These are phyloP conservation scores for Xylariaceae sp. DNA, from an alignment of 2,329 filamentous ascomycete genomes.

Conservation along the genomic window DNA sequence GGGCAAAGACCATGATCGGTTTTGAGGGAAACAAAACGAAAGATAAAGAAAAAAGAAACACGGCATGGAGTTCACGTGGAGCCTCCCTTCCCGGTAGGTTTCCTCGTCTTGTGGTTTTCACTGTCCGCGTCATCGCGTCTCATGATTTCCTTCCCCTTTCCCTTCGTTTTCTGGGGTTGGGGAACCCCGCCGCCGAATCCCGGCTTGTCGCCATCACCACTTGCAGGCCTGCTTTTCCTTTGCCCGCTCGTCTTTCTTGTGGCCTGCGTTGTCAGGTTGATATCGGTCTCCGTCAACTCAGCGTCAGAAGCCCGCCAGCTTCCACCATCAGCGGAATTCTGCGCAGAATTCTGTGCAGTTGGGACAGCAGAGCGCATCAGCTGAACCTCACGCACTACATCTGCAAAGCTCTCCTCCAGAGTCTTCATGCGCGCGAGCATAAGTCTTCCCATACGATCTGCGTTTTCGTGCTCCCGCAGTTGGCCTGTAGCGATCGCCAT, in stretches of 20 bases:
- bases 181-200: slow-evolving; percentile 19
- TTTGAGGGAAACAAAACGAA: not conserved
- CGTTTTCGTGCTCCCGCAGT: slow-evolving; percentile 46
- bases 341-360: slow-evolving; percentile 35
- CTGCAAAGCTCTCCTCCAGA: slow-evolving; percentile 83
- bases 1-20: not conserved
- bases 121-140: slow-evolving; percentile 36
- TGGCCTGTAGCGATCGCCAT: slow-evolving; percentile 69
- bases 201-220: slow-evolving; percentile 39
- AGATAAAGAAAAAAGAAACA: not conserved
- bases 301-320: slow-evolving; percentile 18
- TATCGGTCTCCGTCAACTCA: not conserved
- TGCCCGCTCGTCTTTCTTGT: slow-evolving; percentile 2
- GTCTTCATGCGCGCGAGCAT: slow-evolving; percentile 90
- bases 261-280: not conserved
- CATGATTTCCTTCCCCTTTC: slow-evolving; percentile 47
- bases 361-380: slow-evolving; percentile 49
- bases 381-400: slow-evolving; percentile 78
- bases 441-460: slow-evolving; percentile 70
- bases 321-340: slow-evolving; percentile 49
- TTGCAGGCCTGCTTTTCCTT: slow-evolving; percentile 37
- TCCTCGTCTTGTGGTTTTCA: slow-evolving; percentile 30
- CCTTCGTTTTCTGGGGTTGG: slow-evolving; percentile 36
- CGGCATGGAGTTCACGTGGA: slow-evolving; percentile 37
- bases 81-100: slow-evolving; percentile 37